Evolutionary conservation across 2,329 filamentous ascomycete species (phyloP).

Genomic region (Pseudogymnoascus destructans): DNA sequence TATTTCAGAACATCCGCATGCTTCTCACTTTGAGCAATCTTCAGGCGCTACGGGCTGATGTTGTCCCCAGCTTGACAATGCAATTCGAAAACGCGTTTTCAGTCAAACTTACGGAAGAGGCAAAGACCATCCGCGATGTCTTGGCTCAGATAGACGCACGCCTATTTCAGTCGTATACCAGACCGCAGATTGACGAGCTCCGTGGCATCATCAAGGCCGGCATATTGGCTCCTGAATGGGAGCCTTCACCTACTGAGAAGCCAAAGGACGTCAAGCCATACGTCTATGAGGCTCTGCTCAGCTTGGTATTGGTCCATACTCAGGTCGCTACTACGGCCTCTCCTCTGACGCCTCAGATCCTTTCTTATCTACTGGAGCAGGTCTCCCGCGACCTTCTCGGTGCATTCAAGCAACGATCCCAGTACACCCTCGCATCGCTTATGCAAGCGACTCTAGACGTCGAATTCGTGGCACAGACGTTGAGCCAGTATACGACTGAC

Average conservation of each 20-base stretch:
- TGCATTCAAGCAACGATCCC: conserved; percentile 53
- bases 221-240: conserved; percentile 59
- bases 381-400: conserved; percentile 67
- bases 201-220: conserved; percentile 59
- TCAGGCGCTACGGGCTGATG: conserved; percentile 63
- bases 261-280: conserved; percentile 75
- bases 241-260: conserved; percentile 39
- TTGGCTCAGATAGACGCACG: conserved; percentile 80
- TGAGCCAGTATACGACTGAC: conserved; percentile 80
- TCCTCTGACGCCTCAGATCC: conserved; percentile 63
- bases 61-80: conserved; percentile 77
- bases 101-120: conserved; percentile 86
- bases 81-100: conserved; percentile 92
- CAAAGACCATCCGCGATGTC: conserved; percentile 81
- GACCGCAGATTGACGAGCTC: conserved; percentile 57
- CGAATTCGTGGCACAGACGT: conserved; percentile 89
- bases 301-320: conserved; percentile 80
- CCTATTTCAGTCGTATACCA: conserved; percentile 85
- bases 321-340: conserved; percentile 72
- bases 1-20: conserved; percentile 71
- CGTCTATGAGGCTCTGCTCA: conserved; percentile 74
- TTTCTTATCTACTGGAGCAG: conserved; percentile 78
- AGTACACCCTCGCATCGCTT: conserved; percentile 65
- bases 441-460: conserved; percentile 98
- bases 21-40: conserved; percentile 90